Conservation (phyloP, 1,284 basidiomycete species). For the Spongispora temasekensis region DNA sequence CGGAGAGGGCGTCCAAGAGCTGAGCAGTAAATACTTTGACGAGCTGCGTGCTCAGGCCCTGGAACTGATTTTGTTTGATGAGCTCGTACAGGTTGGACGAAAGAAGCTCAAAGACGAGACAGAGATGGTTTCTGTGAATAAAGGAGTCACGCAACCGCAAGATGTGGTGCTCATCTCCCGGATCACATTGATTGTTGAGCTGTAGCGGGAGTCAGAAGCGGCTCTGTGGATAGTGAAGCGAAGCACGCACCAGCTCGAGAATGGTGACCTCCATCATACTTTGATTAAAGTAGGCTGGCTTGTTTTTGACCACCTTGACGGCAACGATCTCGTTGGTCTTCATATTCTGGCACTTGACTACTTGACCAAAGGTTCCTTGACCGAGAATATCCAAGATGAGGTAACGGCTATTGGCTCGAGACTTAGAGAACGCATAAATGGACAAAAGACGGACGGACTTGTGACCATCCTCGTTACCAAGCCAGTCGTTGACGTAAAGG, state of each 20-base stretch:
- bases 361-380: slow-evolving; percentile 98
- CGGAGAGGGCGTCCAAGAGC: slow-evolving; percentile 87
- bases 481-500: slow-evolving; percentile 94
- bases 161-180: slow-evolving; percentile 95
- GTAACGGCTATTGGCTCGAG: slow-evolving; percentile 55
- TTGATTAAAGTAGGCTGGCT: slow-evolving; percentile 99
- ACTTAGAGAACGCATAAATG: slow-evolving; percentile 13
- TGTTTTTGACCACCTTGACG: slow-evolving; percentile 99
- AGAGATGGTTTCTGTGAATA: slow-evolving; percentile 95
- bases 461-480: slow-evolving; percentile 89
- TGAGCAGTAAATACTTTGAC: slow-evolving; percentile 99
- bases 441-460: slow-evolving; percentile 60
- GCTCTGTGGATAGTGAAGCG: not conserved
- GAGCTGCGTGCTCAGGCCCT: slow-evolving; percentile 93
- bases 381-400: slow-evolving; percentile 97
- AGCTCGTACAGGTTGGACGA: slow-evolving; percentile 99
- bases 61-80: slow-evolving; percentile 99
- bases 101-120: slow-evolving; percentile 96
- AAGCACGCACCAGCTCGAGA: slow-evolving; percentile 78
- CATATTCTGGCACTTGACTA: slow-evolving; percentile 99
- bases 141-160: slow-evolving; percentile 94
- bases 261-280: slow-evolving; percentile 99
- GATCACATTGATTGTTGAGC: slow-evolving; percentile 93
- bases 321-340: slow-evolving; percentile 98
- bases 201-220: slow-evolving; percentile 32